A percentile compares a stretch with the other conserved stretches of the same genome.
phyloP scores from a whole-genome alignment of 371 early-diverging fungal species.

The Dinochytrium kinnereticum region DNA sequence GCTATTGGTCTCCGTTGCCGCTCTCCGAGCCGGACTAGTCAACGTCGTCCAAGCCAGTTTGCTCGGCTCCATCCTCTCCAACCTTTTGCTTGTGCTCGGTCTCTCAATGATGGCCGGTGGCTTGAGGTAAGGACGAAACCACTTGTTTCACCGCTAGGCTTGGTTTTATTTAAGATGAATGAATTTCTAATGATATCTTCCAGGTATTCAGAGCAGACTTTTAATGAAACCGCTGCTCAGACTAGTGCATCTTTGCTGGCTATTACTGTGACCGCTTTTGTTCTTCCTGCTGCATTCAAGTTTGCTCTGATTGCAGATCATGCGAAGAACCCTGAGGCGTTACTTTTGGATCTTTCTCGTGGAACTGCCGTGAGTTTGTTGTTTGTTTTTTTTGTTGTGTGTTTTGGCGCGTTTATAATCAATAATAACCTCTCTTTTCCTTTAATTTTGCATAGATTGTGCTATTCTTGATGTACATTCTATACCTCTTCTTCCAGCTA shows the following conservation, averaged over 20 bases:
- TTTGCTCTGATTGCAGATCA: constrained; percentile 36
- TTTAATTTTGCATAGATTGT: constrained; percentile 48
- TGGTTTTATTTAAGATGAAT: too few species aligned
- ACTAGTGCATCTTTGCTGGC: constrained; percentile 77
- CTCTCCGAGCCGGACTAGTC: constrained; percentile 74
- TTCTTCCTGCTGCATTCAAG: constrained; percentile 80
- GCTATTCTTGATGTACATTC: constrained; percentile 72
- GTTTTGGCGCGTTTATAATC: neutral
- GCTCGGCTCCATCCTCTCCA: constrained; percentile 86
- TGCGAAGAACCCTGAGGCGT: neutral
- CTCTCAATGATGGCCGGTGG: constrained; percentile 85
- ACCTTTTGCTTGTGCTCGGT: constrained; percentile 70
- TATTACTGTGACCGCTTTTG: constrained; percentile 72
- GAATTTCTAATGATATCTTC: too few species aligned
- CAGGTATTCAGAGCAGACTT: constrained; percentile 14
- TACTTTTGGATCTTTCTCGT: constrained; percentile 65
- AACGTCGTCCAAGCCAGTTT: constrained; percentile 87
- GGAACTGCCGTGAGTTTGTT: constrained; percentile 57
- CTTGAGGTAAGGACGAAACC: too few species aligned
- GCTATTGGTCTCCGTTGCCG: constrained; percentile 73
- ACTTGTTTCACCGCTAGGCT: too few species aligned
- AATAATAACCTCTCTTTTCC: neutral
- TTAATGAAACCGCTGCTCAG: constrained; percentile 58
- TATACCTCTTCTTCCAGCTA: constrained; percentile 80
- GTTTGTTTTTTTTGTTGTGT: neutral